Evolutionary conservation across 495 filamentous ascomycete species (phyloP).

Genomic region (Chaetomidium leptoderma): DNA sequence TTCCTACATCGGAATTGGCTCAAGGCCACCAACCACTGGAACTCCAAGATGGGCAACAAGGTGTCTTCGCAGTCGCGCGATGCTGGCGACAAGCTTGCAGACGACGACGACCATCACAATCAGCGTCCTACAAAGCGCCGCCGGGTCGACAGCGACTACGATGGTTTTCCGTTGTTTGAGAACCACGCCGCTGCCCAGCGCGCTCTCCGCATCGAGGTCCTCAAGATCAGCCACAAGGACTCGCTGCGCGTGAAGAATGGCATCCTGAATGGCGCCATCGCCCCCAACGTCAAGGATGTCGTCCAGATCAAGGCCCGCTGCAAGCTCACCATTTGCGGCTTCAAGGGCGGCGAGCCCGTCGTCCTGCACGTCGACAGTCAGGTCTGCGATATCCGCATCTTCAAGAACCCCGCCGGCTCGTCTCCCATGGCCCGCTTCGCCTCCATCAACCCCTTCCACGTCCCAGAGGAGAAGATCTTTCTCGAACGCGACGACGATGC

Average conservation of each 20-base stretch:
- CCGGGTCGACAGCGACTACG: constrained; percentile 34
- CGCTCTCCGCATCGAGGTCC: constrained; percentile 45
- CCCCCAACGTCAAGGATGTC: constrained; percentile 38
- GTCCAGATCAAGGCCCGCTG: constrained; percentile 40
- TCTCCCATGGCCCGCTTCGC: constrained; percentile 44
- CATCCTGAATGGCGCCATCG: constrained; percentile 37
- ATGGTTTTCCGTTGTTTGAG: constrained; percentile 33
- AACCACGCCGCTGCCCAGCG: constrained; percentile 28
- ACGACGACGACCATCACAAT: constrained; percentile 27
- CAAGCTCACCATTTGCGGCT: constrained; percentile 39
- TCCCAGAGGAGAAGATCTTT: constrained; percentile 45
- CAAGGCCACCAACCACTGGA: constrained; percentile 28
- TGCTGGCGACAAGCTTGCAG: constrained; percentile 31
- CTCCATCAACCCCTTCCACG: constrained; percentile 42
- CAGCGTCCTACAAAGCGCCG: constrained; percentile 39
- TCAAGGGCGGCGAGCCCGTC: constrained; percentile 25
- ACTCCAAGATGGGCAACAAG: constrained; percentile 42
- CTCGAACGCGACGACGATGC: constrained; percentile 41
- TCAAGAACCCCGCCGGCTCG: constrained; percentile 40
- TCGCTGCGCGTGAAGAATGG: constrained; percentile 36
- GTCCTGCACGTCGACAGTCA: constrained; percentile 46
- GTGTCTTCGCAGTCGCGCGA: constrained; percentile 30
- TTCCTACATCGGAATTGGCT: constrained; percentile 40
- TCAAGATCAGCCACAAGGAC: constrained; percentile 46
- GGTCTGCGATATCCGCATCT: constrained; percentile 43